phyloP scores from a whole-genome alignment of 345 rosid species.

The Pistacia vera region DNA sequence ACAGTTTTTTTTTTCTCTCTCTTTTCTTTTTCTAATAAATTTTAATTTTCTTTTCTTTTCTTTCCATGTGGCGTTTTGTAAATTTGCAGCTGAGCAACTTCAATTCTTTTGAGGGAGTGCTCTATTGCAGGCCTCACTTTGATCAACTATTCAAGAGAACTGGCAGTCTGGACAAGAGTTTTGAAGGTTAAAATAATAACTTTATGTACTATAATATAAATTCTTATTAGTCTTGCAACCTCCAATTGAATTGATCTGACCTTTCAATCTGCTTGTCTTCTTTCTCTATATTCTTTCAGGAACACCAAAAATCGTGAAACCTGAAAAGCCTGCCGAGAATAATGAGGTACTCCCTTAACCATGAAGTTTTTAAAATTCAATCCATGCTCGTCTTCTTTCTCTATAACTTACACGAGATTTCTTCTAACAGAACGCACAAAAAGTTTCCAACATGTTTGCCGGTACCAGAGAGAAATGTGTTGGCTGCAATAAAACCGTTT shows the following conservation, averaged over 20 bases:
- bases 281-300: constrained; percentile 29
- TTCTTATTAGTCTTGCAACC: too few relatives aligned
- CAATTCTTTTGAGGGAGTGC: constrained; percentile 66
- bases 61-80: not conserved
- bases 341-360: constrained; percentile 38
- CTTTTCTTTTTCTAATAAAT: too few relatives aligned
- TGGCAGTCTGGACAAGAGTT: constrained; percentile 65
- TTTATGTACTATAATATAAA: too few relatives aligned
- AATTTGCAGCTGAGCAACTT: constrained; percentile 56
- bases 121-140: constrained; percentile 70
- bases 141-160: constrained; percentile 74
- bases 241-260: not conserved
- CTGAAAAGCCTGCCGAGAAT: constrained; percentile 39
- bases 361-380: too few relatives aligned
- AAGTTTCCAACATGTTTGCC: constrained; percentile 47
- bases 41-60: too few relatives aligned
- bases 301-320: constrained; percentile 57
- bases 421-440: constrained; percentile 38
- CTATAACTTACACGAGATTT: not conserved
- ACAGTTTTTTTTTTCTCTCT: too few relatives aligned
- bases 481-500: constrained; percentile 49
- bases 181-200: constrained; percentile 44
- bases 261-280: not conserved
- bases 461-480: constrained; percentile 64
- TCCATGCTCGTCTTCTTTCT: too few relatives aligned